Percentiles rank a stretch among this genome's conserved stretches.
phyloP scores from a whole-genome alignment of 495 filamentous ascomycete species.

The Evernia prunastri region DNA sequence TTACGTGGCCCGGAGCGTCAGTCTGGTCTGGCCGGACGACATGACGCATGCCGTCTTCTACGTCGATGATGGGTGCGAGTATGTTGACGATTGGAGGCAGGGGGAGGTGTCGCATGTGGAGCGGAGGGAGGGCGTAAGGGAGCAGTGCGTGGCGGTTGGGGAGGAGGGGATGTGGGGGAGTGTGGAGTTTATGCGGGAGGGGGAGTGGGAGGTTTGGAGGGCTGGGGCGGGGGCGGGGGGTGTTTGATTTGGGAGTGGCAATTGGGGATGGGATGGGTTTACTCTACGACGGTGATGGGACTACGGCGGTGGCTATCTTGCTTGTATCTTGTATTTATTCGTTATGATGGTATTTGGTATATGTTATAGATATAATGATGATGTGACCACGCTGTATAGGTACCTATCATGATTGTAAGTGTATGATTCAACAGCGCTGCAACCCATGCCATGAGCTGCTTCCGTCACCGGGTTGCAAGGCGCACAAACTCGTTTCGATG shows the following conservation, averaged over 20 bases:
- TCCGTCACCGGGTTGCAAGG: no score
- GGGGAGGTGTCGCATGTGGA: conserved; percentile 9
- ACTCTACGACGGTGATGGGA: no score
- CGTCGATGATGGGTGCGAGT: conserved; percentile 8
- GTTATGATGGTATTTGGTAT: neutral
- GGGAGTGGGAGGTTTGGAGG: conserved; percentile 15
- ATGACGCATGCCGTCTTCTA: conserved; percentile 19
- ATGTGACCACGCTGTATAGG: neutral
- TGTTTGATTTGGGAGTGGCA: neutral
- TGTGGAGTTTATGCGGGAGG: conserved; percentile 21
- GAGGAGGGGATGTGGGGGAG: neutral
- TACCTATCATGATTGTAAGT: no score
- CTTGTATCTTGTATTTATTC: no score
- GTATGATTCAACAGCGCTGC: no score
- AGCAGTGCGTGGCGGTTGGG: conserved; percentile 4
- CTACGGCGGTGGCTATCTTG: no score
- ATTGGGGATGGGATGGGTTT: neutral
- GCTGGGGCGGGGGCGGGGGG: neutral
- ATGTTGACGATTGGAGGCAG: neutral
- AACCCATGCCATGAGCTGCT: no score
- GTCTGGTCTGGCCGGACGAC: conserved; percentile 15
- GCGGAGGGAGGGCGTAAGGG: neutral
- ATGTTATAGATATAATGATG: neutral
- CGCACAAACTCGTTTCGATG: no score
- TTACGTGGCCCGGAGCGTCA: conserved; percentile 6